phyloP scores from a whole-genome alignment of 208 protist genomes.

The Borovskyia barvae region DNA sequence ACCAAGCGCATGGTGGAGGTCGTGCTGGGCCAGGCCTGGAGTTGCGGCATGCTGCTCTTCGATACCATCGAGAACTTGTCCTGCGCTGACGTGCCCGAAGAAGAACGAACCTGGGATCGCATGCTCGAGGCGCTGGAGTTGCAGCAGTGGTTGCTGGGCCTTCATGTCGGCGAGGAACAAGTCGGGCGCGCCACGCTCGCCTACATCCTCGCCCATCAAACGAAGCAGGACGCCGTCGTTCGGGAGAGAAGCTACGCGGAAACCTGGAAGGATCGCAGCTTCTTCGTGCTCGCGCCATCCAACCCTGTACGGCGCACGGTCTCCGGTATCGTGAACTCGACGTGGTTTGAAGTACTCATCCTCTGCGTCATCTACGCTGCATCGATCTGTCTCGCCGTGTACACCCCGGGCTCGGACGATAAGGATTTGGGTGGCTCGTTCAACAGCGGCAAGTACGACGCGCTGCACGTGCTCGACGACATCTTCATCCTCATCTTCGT shows the following conservation, averaged over 20 bases:
- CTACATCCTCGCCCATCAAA: conserved; percentile 80
- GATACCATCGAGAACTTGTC: conserved; percentile 83
- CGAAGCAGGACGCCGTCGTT: conserved; percentile 49
- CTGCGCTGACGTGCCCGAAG: conserved; percentile 63
- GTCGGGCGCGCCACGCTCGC: conserved; percentile 86
- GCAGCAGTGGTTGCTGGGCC: conserved; percentile 83
- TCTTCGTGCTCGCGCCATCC: conserved; percentile 59
- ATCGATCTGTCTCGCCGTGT: conserved; percentile 77
- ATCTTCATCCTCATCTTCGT: conserved; percentile 85
- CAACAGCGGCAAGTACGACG: conserved; percentile 71
- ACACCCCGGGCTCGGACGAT: conserved; percentile 51
- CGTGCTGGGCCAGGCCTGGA: conserved; percentile 87
- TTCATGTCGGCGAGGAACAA: conserved; percentile 91
- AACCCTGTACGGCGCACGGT: conserved; percentile 53
- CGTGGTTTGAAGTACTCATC: conserved; percentile 67
- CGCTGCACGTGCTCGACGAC: conserved; percentile 74
- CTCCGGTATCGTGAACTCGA: conserved; percentile 50
- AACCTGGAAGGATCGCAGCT: conserved; percentile 69
- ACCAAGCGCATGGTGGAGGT: conserved; percentile 75
- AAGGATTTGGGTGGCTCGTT: conserved; percentile 57
- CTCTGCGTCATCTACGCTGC: conserved; percentile 66
- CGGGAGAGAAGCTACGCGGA: conserved; percentile 35
- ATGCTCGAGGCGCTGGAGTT: conserved; percentile 73
- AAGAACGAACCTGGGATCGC: conserved; percentile 72
- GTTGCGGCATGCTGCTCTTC: conserved; percentile 88